Conservation (phyloP, 169 alveolate genomes). For the Toxoplasma gondii region DNA sequence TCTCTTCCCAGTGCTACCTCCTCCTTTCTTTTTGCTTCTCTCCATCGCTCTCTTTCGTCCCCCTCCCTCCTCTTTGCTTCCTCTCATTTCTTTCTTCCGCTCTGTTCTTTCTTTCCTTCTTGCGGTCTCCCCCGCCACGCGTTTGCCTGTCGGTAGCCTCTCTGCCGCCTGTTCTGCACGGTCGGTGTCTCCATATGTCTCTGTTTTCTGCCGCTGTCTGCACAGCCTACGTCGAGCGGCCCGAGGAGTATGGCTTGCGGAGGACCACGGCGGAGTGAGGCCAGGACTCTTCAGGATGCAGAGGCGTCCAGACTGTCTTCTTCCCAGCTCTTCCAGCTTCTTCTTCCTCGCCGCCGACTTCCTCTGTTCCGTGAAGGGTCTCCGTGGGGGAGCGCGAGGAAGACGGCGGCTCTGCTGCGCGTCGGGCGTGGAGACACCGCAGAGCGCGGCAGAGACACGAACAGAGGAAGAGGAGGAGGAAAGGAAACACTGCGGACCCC, state of each 20-base stretch:
- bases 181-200: background rate
- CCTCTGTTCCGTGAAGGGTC: too few relatives aligned
- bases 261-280: background rate
- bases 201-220: background rate
- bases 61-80: background rate
- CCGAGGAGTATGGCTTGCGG: constrained; percentile 59
- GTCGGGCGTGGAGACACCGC: too few relatives aligned
- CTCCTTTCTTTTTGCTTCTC: background rate
- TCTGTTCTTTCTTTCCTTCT: too few relatives aligned
- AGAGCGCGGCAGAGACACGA: too few relatives aligned
- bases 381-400: too few relatives aligned
- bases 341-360: too few relatives aligned
- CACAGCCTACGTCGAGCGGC: constrained; percentile 62
- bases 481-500: too few relatives aligned
- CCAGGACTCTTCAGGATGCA: background rate
- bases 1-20: background rate
- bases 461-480: too few relatives aligned
- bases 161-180: background rate
- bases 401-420: too few relatives aligned
- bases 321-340: too few relatives aligned
- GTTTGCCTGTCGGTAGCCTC: background rate
- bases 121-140: background rate
- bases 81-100: background rate
- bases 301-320: too few relatives aligned
- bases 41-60: background rate